Base-by-base conservation (phyloP, 148 eudicot genomes). In the Rheum nobile region DNA sequence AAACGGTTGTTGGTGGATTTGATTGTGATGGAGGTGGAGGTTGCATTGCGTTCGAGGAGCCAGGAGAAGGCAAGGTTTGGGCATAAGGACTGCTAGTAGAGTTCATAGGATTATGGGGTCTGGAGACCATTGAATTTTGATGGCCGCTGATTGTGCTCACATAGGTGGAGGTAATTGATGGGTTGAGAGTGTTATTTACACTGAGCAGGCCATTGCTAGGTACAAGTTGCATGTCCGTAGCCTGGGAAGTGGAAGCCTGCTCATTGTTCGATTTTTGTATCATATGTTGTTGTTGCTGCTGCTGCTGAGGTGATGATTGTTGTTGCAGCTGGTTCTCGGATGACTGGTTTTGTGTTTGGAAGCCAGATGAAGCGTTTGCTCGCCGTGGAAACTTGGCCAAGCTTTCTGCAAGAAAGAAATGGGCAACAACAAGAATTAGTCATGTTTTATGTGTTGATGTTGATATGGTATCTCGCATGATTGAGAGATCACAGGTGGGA, bases 371-470 rank as follows among this genome's bases (percentile, higher is more conserved):
- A n/a, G 91, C 48, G 70, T 74, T 79, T n/a, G n/a, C n/a, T 79
- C 90, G 87, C 77, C 93, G 80, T 41, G 98, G 96, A 83, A 89
- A 94, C 83, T 94, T 94, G 34, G 90, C 90, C 81, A 94, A 85
- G 81, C 98, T 94, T 83, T 90, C 98, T 94, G 90, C 16, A 50
- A 73, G 74, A 14, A 12, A 14, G 21, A 31, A 4, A 52, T 13
- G 28, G 59, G 47, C 29, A 24, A 14, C 13, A 6, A 67, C 38
- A 65, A 65, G 6, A 6, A 59, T 59, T 22, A 21, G 28, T n/a
- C n/a, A n/a, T n/a, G n/a, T n/a, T n/a, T n/a, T n/a, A 59, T 14
- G 28, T 21, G 8, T 12, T 59, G 29, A 59, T 21, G 14, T 6
- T 21, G 67, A 59, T 44, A n/a, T n/a, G n/a, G n/a, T n/a, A n/a